Base-by-base conservation (phyloP, 306 rosid genomes). In the Castanopsis chinensis region DNA sequence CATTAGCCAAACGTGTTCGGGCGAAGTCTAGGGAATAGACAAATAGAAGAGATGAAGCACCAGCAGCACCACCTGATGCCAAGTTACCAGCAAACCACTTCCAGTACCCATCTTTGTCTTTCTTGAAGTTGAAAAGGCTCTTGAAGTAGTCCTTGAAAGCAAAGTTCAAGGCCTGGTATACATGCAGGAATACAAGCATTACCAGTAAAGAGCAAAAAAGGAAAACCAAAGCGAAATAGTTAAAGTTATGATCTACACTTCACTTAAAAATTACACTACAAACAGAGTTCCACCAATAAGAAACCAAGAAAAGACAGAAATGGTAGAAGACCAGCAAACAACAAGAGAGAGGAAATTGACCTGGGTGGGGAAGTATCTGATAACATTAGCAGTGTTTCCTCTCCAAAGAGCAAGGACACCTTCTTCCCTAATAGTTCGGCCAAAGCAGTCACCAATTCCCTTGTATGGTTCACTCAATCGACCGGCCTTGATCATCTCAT, bases 61-160 rank as follows among this genome's bases (percentile, higher is more conserved):
- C 98, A 79, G 97, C 97, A 71, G 93, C 92, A 27, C 91, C 97
- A 82, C 98, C 98, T 71, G 97, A 91, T 28, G 93, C 98, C 89
- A 93, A 56, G 84, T 91, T 93, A 78, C 97, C 97, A 82, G 98
- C 97, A 82, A 93, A 91, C 98, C 98, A 91, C 83, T 91, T 93
- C 97, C 94, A 91, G 83, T 93, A 93, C 70, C 94, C 96, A 87
- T 93, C 97, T 78, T 3, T 89, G 79, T 93, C 97, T 77, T 93
- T 93, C 71, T 91, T 93, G 83, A 91, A 91, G 85, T 93, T 93
- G 80, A 93, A 93, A 78, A 90, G 92, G 81, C 92, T 91, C 90
- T 89, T 91, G 86, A 93, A 93, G 79, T 93, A 89, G 92, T 93
- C 98, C 89, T 91, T 93, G 83, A 93, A 93, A 58, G 98, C 98